phyloP scores from a whole-genome alignment of 495 filamentous ascomycete species.

The Hyaloscypha hepaticicola region DNA sequence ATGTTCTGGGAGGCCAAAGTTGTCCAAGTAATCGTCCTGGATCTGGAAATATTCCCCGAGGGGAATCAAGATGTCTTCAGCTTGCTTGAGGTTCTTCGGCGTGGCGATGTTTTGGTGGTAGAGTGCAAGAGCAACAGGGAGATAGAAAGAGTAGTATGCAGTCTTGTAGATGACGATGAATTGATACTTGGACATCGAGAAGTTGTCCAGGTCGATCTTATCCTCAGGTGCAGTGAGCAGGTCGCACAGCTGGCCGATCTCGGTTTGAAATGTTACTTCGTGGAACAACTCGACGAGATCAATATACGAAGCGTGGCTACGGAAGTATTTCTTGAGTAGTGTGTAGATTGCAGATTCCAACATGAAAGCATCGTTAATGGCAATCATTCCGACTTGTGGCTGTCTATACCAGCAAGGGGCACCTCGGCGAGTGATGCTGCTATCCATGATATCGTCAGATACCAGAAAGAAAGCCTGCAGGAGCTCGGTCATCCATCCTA shows the following conservation, averaged over 20 bases:
- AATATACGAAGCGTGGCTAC: conserved; percentile 77
- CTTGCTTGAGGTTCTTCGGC: conserved; percentile 77
- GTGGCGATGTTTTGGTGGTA: conserved; percentile 79
- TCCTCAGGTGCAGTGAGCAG: conserved; percentile 96
- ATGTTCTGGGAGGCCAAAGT: conserved; percentile 83
- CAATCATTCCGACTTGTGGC: conserved; percentile 83
- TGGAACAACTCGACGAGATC: conserved; percentile 95
- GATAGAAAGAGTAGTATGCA: conserved; percentile 98
- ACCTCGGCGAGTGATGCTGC: conserved; percentile 87
- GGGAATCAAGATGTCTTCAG: conserved; percentile 92
- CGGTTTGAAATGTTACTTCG: conserved; percentile 87
- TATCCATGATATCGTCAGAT: conserved; percentile 98
- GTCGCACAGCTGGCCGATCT: conserved; percentile 91
- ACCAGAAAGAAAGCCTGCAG: conserved; percentile 99
- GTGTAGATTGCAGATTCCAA: conserved; percentile 88
- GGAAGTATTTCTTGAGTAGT: conserved; percentile 91
- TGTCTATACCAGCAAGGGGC: conserved; percentile 94
- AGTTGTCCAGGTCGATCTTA: conserved; percentile 83
- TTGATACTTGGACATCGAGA: conserved; percentile 89
- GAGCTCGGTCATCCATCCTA: conserved; percentile 97
- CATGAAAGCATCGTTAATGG: conserved; percentile 98
- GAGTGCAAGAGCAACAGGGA: conserved; percentile 90
- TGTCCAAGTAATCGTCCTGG: conserved; percentile 98
- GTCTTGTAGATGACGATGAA: conserved; percentile 99
- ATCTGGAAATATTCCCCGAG: conserved; percentile 99